Conservation (phyloP, 495 filamentous ascomycete species). For the Penicillium turbatum region DNA sequence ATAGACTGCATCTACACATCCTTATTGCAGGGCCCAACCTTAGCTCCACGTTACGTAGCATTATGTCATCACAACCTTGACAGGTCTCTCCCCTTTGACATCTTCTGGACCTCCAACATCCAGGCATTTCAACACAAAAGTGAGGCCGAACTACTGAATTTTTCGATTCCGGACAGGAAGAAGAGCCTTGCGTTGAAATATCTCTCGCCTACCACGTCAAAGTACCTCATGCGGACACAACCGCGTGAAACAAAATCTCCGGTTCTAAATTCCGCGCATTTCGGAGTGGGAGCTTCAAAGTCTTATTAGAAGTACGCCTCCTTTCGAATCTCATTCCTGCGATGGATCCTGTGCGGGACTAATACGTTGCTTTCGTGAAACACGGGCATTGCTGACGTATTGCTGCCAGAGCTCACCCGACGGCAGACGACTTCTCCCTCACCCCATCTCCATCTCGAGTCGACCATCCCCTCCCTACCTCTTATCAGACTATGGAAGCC, state of each 20-base stretch:
- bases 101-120: slow-evolving; percentile 7
- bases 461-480: slow-evolving; percentile 8
- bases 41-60: slow-evolving; percentile 31
- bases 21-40: slow-evolving; percentile 4
- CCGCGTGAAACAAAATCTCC: slow-evolving; percentile 29
- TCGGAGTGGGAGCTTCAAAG: slow-evolving; percentile 17
- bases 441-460: slow-evolving; percentile 22
- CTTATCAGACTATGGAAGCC: slow-evolving; percentile 37
- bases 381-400: slow-evolving; percentile 22
- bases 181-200: not conserved
- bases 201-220: not conserved
- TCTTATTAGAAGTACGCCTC: slow-evolving; percentile 15
- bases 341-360: not conserved
- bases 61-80: slow-evolving; percentile 41
- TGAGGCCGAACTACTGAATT: not conserved
- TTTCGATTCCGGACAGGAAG: not conserved
- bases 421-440: slow-evolving; percentile 20
- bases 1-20: not conserved
- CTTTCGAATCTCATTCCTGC: not conserved
- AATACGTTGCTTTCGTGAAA: slow-evolving; percentile 3
- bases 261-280: slow-evolving; percentile 21
- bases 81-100: slow-evolving; percentile 11
- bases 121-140: not conserved
- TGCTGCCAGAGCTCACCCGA: slow-evolving; percentile 32
- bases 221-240: slow-evolving; percentile 31